Conservation (phyloP, 257 asterid species). For the Nyctanthes arbortristis region DNA sequence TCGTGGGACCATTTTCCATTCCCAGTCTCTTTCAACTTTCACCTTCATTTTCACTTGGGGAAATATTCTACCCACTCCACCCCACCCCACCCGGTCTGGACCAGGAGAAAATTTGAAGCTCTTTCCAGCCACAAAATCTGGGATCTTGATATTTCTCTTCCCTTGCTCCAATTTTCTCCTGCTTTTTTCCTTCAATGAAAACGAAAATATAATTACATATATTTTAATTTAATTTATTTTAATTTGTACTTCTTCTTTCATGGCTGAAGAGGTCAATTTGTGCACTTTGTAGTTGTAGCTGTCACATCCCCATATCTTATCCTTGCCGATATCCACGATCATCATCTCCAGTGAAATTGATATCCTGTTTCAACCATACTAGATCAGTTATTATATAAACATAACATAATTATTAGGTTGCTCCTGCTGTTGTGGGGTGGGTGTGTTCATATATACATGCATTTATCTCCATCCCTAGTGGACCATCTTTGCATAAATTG, state of each 20-base stretch:
- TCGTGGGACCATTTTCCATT: conserved; percentile 26
- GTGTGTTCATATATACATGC: conserved; percentile 21
- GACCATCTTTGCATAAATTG: conserved; percentile 26
- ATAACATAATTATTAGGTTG: conserved; percentile 26
- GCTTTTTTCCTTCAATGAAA: neutral
- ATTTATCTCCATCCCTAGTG: conserved; percentile 30
- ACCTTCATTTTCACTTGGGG: conserved; percentile 25
- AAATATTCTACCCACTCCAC: conserved; percentile 7
- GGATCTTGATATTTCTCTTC: conserved; percentile 36
- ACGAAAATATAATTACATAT: too few species aligned
- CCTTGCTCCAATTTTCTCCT: neutral
- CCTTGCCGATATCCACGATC: conserved; percentile 66
- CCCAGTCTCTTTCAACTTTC: conserved; percentile 40
- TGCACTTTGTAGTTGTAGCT: too few species aligned
- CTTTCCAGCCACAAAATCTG: conserved; percentile 53
- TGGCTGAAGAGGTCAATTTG: conserved; percentile 41
- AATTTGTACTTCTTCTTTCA: conserved; percentile 4
- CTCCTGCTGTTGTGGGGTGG: conserved; percentile 31
- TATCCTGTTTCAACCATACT: conserved; percentile 65
- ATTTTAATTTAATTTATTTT: neutral
- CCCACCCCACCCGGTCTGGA: neutral
- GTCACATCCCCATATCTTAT: conserved; percentile 76
- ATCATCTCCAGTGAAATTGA: conserved; percentile 64
- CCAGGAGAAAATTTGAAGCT: conserved; percentile 2
- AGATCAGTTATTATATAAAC: too few species aligned